Base-by-base conservation (phyloP, 2,329 filamentous ascomycete species). In the Colletotrichum sp. region DNA sequence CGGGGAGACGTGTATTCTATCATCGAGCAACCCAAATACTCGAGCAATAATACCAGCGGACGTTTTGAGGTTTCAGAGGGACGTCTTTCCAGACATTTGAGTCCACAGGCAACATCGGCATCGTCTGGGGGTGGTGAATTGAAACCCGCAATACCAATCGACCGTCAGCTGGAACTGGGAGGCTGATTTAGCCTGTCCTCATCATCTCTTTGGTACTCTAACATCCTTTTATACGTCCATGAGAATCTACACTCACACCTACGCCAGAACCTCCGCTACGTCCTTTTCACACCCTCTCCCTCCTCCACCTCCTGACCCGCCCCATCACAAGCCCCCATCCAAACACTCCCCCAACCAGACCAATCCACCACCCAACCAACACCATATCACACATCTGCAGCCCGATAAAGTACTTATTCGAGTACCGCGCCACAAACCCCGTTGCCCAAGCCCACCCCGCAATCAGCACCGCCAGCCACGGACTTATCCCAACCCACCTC, bases 381-480 rank as follows among this genome's bases (percentile, higher is more conserved):
- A 82, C 79, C 75, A 85, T 73, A 7, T 83, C 84, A 73, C 82
- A 82, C 76, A 85, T 78, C 81, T 87, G 82, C 24, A 86, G 77
- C 59, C 82, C 79, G 7, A 87, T 80, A 73, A 83, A 86, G 68
- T 86, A 83, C 48, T 78, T 80, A 56, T 84, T 83, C 34, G 85
- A 83, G 70, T 83, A 82, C 52, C 78, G 77, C 16, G 85, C 78
- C 30, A 86, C 28, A 21, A 80, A 76, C 38, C 63, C 78, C 66
- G 80, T 81, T 2, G 10, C 61, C 77, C 70, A 73, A 63, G 4
- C 77, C 61, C 12, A 78, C 7, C 34, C 34, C 1, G 58, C 65
- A 18, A 78, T 43, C 48, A 79, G 43, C 32, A 71, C 12, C 26
- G 72, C 26, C 64, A 76, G n/a, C 32, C 59, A 76, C 3, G 73